Evolutionary conservation across 2,329 filamentous ascomycete species (phyloP).

Genomic region (Diaporthe amygdali): DNA sequence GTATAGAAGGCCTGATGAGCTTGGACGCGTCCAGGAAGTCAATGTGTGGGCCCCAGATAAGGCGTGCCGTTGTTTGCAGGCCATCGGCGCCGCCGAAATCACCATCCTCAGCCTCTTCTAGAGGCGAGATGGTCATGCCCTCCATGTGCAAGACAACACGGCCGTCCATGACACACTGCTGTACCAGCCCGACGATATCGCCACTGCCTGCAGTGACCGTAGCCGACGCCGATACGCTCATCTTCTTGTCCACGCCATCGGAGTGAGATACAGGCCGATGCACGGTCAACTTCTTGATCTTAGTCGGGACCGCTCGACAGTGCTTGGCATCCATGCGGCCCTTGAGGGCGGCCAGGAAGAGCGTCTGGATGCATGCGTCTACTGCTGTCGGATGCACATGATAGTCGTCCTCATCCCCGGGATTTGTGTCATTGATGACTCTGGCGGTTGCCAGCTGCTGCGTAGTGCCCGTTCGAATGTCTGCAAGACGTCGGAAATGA

Average conservation of each 20-base stretch:
- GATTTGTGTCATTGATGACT: background rate
- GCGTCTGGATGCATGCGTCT: background rate
- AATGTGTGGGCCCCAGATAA: background rate
- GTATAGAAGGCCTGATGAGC: background rate
- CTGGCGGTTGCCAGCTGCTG: background rate
- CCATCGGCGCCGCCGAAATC: background rate
- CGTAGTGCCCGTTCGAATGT: background rate
- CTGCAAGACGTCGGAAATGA: background rate
- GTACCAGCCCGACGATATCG: background rate
- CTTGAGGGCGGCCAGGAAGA: background rate
- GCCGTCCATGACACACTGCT: background rate
- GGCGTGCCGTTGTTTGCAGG: background rate
- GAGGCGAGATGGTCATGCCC: background rate
- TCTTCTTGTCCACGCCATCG: background rate
- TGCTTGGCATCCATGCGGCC: background rate
- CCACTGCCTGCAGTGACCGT: background rate
- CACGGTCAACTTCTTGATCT: background rate
- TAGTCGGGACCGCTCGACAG: background rate
- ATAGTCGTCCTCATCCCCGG: background rate
- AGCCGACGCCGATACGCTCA: background rate
- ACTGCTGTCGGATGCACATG: background rate
- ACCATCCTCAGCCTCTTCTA: background rate
- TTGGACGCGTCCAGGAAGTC: background rate
- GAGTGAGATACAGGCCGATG: background rate
- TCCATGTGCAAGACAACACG: background rate